Evolutionary conservation across 2,329 filamentous ascomycete species (phyloP), one percentile per base, ranked within the genome.

Genomic region (Xylaria digitata): DNA sequence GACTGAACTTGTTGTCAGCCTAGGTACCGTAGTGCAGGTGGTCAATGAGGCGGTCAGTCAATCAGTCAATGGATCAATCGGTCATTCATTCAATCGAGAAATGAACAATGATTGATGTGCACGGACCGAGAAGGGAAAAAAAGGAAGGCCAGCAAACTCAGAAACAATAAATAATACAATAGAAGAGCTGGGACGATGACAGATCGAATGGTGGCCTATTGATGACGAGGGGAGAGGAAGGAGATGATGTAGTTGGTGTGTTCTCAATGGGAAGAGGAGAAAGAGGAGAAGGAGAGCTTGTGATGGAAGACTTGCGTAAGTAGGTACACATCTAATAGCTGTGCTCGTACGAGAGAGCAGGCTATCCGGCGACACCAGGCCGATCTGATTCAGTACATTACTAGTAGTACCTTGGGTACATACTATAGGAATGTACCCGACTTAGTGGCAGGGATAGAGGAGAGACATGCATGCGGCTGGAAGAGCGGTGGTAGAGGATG

Each of bases 291-390:
- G 49, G 43, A 8, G 32, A 43, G 45, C 30, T 56, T 43, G 61
- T 67, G 67, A 66, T 58, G 63, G 61, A 63, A 69, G 67, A 53
- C 9, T 64, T 63, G 60, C 66, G 63, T 66, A 65, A 49, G 58
- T 40, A 55, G 11, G 19, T 26, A 42, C 32, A 2, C 23, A 50
- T 19, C 37, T 15, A 13, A 15, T 40, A 40, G 37, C 37, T 15
- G 37, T 40, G 37, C 37, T 40, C 37, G 11, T 15, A 40, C 37
- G 13, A 40, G 37, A 15, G 37, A 40, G 37, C 37, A 40, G 37
- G 37, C 37, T 49, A 17, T 23, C n/a, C 46, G n/a, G 37, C 37
- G 17, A 48, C 55, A 17, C 26, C 55, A 48, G 40, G 53, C 53
- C 30, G 26, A 43, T 43, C 30, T 17, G 23, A 56, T 23, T n/a